These are phyloP conservation scores for Ministeria vibrans DNA, from an alignment of 78 protist genomes.

Conservation along the genomic window DNA sequence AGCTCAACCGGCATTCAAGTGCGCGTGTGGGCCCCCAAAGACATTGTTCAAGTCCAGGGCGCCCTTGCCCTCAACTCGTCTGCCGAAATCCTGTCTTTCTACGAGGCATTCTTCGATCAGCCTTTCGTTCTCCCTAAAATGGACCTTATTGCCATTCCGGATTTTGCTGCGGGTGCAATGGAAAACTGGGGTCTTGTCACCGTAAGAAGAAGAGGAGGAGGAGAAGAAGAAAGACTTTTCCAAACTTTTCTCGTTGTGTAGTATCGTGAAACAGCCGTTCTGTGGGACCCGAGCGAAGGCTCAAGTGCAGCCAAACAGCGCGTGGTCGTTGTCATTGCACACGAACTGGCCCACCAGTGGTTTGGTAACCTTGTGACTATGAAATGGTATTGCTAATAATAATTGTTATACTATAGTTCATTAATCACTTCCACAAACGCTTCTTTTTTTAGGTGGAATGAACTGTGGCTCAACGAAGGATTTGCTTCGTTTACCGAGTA, in stretches of 20 bases:
- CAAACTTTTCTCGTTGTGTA: conserved; percentile 28
- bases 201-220: not conserved
- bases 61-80: not conserved
- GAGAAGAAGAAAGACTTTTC: not conserved
- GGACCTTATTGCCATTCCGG: conserved; percentile 43
- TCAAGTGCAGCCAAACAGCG: not conserved
- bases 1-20: not conserved
- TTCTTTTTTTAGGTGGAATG: too few relatives aligned
- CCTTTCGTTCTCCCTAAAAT: conserved; percentile 77
- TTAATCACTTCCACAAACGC: too few relatives aligned
- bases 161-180: conserved; percentile 79
- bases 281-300: conserved; percentile 31
- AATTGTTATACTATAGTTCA: too few relatives aligned
- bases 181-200: conserved; percentile 62
- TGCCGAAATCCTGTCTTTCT: not conserved
- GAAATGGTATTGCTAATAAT: too few relatives aligned
- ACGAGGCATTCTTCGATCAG: conserved; percentile 23
- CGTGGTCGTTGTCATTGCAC: conserved; percentile 34
- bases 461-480: conserved; percentile 76
- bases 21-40: conserved; percentile 4
- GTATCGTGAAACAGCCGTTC: conserved; percentile 58
- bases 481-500: conserved; percentile 51
- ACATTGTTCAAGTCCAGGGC: not conserved
- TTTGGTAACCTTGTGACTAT: conserved; percentile 90
- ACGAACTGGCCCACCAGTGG: conserved; percentile 43